Percentiles rank a stretch among this genome's conserved stretches.
Evolutionary conservation across 805 yeast species (phyloP).

Genomic region (Phaffomyces antillensis): DNA sequence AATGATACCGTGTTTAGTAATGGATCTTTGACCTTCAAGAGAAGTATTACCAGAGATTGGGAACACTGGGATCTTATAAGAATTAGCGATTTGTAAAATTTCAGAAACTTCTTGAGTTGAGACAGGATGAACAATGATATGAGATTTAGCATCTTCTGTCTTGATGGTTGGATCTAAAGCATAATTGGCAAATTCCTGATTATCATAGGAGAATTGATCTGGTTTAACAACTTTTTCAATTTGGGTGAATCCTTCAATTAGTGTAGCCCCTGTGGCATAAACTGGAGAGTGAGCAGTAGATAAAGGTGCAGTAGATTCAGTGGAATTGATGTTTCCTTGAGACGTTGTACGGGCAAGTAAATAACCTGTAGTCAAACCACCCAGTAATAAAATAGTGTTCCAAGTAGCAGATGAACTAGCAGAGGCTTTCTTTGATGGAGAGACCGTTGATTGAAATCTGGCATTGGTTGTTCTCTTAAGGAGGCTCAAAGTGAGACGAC

Average conservation of each 20-base stretch:
- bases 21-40: constrained; percentile 72
- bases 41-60: constrained; percentile 77
- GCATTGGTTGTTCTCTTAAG: neutral
- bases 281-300: constrained; percentile 1
- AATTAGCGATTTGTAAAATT: constrained; percentile 54
- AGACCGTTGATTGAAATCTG: neutral
- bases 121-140: constrained; percentile 52
- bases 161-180: constrained; percentile 1
- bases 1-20: constrained; percentile 61
- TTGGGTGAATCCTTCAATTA: constrained; percentile 6
- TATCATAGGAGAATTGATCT: constrained; percentile 7
- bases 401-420: neutral
- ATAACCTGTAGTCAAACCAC: constrained; percentile 11
- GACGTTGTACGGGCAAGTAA: neutral
- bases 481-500: neutral
- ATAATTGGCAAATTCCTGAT: constrained; percentile 10
- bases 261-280: constrained; percentile 9
- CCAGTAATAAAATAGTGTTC: constrained; percentile 1
- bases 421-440: neutral
- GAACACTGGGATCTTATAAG: constrained; percentile 56
- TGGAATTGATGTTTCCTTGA: constrained; percentile 3
- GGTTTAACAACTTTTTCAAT: constrained; percentile 9
- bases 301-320: neutral
- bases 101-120: constrained; percentile 59
- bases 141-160: constrained; percentile 36